phyloP scores from a whole-genome alignment of 73 alveolate species.

The Stentor roeselii region DNA sequence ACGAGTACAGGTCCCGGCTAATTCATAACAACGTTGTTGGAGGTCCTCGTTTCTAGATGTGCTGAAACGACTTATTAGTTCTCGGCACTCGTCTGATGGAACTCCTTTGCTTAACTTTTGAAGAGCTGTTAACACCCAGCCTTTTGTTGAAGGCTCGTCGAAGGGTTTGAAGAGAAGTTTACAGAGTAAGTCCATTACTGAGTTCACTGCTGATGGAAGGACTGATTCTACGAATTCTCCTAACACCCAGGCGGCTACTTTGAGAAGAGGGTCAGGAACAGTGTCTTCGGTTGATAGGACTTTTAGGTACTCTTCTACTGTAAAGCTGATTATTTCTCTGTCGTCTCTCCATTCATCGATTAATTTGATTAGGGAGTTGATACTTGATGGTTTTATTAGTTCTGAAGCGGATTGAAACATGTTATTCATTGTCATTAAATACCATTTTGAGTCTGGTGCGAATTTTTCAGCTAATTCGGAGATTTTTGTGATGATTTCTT shows the following conservation, averaged over 20 bases:
- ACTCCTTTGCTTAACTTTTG: conserved; percentile 66
- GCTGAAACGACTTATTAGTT: conserved; percentile 61
- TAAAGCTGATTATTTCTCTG: conserved; percentile 71
- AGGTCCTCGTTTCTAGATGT: conserved; percentile 66
- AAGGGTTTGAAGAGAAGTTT: conserved; percentile 57
- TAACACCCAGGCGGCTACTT: conserved; percentile 86
- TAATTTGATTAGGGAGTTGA: conserved; percentile 69
- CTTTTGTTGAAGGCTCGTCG: conserved; percentile 74
- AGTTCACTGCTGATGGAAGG: conserved; percentile 55
- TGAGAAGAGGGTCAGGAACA: conserved; percentile 72
- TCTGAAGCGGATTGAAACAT: conserved; percentile 90
- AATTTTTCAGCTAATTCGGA: conserved; percentile 79
- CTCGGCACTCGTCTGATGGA: conserved; percentile 52
- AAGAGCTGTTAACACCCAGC: conserved; percentile 77
- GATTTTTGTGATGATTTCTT: conserved; percentile 80
- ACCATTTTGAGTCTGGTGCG: conserved; percentile 90
- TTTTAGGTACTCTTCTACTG: conserved; percentile 77
- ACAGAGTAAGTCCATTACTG: conserved; percentile 61
- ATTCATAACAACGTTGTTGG: conserved; percentile 78
- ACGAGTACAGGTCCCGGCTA: conserved; percentile 51
- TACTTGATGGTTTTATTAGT: conserved; percentile 73
- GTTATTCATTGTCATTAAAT: conserved; percentile 85
- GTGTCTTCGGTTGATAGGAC: conserved; percentile 74
- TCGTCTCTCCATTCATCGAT: conserved; percentile 86
- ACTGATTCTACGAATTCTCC: conserved; percentile 81